Base-by-base conservation (phyloP, 441 rosid species). In the Omphalea diandra region DNA sequence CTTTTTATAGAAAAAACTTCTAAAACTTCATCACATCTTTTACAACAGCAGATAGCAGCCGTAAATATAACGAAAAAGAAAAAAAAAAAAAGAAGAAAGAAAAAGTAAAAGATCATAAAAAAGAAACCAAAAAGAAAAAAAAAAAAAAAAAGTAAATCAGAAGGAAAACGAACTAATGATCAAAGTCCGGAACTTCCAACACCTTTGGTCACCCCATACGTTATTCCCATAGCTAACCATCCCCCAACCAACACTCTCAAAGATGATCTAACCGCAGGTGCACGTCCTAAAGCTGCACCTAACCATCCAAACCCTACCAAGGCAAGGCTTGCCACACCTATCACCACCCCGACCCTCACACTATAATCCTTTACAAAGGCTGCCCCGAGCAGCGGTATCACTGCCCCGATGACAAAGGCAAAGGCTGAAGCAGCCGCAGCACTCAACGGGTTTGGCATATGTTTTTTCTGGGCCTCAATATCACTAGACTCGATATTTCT, bases 201-300 rank as follows among this genome's bases (percentile, higher is more conserved):
- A 27, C 67, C 12, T 77, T 84, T 89, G 54, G 94, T 89, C 10
- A 88, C 70, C 7, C 89, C 96, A 76, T 66, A 91, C 43, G 97
- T 91, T 14, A 85, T 63, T 8, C 87, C 97, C 96, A 89, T 89
- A 43, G 97, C 97, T 6, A 86, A 63, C 97, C 96, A 89, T 0
- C 97, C 97, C 26, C 97, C 97, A 18, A 88, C 50, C 75, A 91
- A 73, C 70, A 89, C 90, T 80, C 97, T 85, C 24, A 71, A 73
- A 18, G 84, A 57, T 0, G 97, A 85, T 77, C 74, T 82, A 32
- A 84, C 69, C 47, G 47, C 76, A 0, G 88, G 86, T 0, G 87
- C 87, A 55, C 80, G 81, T 44, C 97, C 97, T 41, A 91, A 59
- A 20, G 79, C 78, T 4, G 97, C 88, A 10, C 93, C 88, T 20